Evolutionary conservation across 257 asterid genomes (phyloP).

Genomic region (Solanum clarkiae): DNA sequence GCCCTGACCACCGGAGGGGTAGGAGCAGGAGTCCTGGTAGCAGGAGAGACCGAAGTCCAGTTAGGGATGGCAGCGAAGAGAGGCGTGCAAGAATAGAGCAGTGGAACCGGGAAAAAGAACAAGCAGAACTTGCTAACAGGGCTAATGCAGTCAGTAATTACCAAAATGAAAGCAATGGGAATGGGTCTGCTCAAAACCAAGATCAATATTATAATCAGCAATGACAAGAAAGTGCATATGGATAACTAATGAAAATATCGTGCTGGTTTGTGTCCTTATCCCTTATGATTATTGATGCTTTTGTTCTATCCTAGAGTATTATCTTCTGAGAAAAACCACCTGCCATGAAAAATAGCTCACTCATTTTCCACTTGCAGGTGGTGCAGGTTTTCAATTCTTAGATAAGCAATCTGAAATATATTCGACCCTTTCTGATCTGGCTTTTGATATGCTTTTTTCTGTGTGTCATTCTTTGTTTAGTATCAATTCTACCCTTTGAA

Average conservation of each 20-base stretch:
- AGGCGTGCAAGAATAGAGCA: slow-evolving; percentile 91
- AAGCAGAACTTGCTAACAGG: slow-evolving; percentile 33
- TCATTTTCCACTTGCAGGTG: slow-evolving; percentile 99
- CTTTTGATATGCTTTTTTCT: slow-evolving; percentile 5
- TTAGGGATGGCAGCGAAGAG: slow-evolving; percentile 96
- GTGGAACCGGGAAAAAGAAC: slow-evolving; percentile 94
- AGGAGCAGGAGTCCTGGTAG: slow-evolving; percentile 67
- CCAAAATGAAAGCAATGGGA: slow-evolving; percentile 13
- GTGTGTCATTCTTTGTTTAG: slow-evolving; percentile 4
- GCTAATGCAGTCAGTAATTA: slow-evolving; percentile 10
- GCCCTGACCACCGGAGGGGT: slow-evolving; percentile 55
- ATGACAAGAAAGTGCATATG: slow-evolving; percentile 25
- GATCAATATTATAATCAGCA: slow-evolving; percentile 17
- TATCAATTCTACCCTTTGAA: not conserved
- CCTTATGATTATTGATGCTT: not conserved
- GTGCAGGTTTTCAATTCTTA: slow-evolving; percentile 85
- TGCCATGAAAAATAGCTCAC: slow-evolving; percentile 39
- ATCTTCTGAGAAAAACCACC: slow-evolving; percentile 5
- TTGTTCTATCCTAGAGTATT: not conserved
- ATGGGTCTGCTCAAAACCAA: slow-evolving; percentile 16
- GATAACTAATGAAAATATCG: slow-evolving; percentile 17
- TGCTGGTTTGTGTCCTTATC: slow-evolving; percentile 47
- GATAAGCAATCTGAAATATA: slow-evolving; percentile 47
- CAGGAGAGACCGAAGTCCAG: slow-evolving; percentile 60
- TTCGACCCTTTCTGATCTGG: slow-evolving; percentile 1